Percentiles rank a stretch among this genome's conserved stretches.
Conservation (phyloP, 2,329 filamentous ascomycete species). For the Ustilaginoidea virens region DNA sequence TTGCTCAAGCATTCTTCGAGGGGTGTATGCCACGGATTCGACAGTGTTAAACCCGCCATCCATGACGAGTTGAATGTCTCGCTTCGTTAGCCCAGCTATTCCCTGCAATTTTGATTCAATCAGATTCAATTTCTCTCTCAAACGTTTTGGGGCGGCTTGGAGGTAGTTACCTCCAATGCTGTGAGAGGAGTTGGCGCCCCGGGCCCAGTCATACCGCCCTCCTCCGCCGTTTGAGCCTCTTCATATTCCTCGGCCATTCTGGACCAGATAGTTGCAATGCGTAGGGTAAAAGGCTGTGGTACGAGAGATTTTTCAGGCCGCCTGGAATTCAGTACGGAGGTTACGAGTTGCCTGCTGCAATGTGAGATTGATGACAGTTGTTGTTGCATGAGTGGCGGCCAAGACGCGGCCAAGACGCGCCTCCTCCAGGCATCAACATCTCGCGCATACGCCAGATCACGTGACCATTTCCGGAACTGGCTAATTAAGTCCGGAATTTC, state of each 20-base stretch:
- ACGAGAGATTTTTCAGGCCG: too few relatives aligned
- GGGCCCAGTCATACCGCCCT: slow-evolving; percentile 60
- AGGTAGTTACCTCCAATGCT: slow-evolving; percentile 61
- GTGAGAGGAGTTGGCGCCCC: slow-evolving; percentile 85
- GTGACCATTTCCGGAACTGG: too few relatives aligned
- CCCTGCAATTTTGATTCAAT: slow-evolving; percentile 38
- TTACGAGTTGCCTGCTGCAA: too few relatives aligned
- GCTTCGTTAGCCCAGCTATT: slow-evolving; percentile 74
- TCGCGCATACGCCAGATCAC: slow-evolving; percentile 22
- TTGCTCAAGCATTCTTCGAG: slow-evolving; percentile 71
- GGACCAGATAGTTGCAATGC: neutral
- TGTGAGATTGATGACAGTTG: neutral
- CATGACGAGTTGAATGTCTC: slow-evolving; percentile 84
- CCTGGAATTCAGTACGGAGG: too few relatives aligned
- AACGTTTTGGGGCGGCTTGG: neutral
- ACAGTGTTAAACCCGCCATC: slow-evolving; percentile 93
- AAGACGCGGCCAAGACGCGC: slow-evolving; percentile 16
- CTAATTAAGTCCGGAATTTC: too few relatives aligned
- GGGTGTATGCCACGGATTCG: slow-evolving; percentile 85
- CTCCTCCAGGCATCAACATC: slow-evolving; percentile 12
- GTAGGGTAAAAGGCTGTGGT: too few relatives aligned
- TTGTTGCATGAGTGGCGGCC: neutral
- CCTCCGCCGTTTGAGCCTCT: slow-evolving; percentile 49
- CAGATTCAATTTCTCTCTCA: neutral
- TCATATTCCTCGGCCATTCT: slow-evolving; percentile 44